Conservation (phyloP, 805 yeast species). For the Myxozyma vanderwaltii region DNA sequence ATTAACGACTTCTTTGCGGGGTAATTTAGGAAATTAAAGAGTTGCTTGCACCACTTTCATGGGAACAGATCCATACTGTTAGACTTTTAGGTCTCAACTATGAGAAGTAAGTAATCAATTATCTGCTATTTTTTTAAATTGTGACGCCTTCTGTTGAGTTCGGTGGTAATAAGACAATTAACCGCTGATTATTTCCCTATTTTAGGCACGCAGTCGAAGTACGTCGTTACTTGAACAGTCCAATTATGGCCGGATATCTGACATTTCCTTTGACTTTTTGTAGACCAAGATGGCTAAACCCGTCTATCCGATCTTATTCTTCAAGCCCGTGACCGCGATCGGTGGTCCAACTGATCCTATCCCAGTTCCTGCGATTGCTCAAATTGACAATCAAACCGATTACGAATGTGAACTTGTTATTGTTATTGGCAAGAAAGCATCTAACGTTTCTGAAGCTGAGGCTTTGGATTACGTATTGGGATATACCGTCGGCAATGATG, state of each 20-base stretch:
- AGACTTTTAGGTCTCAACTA: constrained; percentile 58
- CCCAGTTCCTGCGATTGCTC: constrained; percentile 46
- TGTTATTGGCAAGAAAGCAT: constrained; percentile 55
- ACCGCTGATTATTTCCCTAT: not conserved
- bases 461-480: constrained; percentile 55
- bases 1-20: not conserved
- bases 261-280: not conserved
- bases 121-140: not conserved
- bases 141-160: not conserved
- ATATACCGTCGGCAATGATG: constrained; percentile 58
- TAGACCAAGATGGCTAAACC: constrained; percentile 51
- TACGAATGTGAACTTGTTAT: constrained; percentile 59
- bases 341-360: constrained; percentile 50
- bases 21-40: constrained; percentile 39
- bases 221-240: no score
- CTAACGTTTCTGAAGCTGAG: constrained; percentile 47
- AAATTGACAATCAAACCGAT: constrained; percentile 49
- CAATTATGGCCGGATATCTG: not conserved
- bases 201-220: constrained; percentile 36
- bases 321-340: constrained; percentile 53
- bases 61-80: constrained; percentile 46
- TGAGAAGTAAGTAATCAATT: constrained; percentile 42
- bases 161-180: not conserved
- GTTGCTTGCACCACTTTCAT: constrained; percentile 49
- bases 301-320: constrained; percentile 53